A percentile compares a stretch with the other conserved stretches of the same genome.
Conservation (phyloP, 225 moss, liverwort and hornwort genomes). For the Physcomitrellopsis africana region DNA sequence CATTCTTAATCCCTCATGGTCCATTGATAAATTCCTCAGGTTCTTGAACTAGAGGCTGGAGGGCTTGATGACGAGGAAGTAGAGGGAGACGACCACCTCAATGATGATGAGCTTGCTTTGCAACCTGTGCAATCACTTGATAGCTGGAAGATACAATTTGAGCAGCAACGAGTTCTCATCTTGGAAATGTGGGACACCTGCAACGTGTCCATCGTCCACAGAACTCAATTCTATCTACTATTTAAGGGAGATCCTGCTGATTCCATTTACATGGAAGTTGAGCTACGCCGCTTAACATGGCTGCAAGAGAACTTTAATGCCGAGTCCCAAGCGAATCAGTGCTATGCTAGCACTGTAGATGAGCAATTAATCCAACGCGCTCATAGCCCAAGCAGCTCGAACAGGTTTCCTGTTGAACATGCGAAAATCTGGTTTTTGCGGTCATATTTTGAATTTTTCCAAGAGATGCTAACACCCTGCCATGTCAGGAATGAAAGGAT, state of each 20-base stretch:
- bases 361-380: conserved; percentile 51
- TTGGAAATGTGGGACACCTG: conserved; percentile 94
- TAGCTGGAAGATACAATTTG: conserved; percentile 76
- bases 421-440: background rate
- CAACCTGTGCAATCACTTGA: conserved; percentile 71
- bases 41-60: conserved; percentile 83
- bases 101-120: conserved; percentile 49
- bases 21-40: conserved; percentile 41
- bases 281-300: conserved; percentile 86
- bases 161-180: conserved; percentile 77
- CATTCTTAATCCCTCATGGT: background rate
- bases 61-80: conserved; percentile 50
- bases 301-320: conserved; percentile 83
- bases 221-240: conserved; percentile 87
- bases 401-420: conserved; percentile 34
- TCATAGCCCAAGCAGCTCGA: conserved; percentile 67
- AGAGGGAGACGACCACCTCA: conserved; percentile 51
- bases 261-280: conserved; percentile 94
- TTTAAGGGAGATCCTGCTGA: conserved; percentile 93
- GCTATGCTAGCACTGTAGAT: conserved; percentile 42
- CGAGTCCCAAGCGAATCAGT: conserved; percentile 57
- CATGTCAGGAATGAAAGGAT: background rate
- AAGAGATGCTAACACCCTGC: background rate
- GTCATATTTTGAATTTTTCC: too few species aligned
- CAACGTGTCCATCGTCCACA: conserved; percentile 91